phyloP scores from a whole-genome alignment of 306 rosid species.

The Hippophae tibetana region DNA sequence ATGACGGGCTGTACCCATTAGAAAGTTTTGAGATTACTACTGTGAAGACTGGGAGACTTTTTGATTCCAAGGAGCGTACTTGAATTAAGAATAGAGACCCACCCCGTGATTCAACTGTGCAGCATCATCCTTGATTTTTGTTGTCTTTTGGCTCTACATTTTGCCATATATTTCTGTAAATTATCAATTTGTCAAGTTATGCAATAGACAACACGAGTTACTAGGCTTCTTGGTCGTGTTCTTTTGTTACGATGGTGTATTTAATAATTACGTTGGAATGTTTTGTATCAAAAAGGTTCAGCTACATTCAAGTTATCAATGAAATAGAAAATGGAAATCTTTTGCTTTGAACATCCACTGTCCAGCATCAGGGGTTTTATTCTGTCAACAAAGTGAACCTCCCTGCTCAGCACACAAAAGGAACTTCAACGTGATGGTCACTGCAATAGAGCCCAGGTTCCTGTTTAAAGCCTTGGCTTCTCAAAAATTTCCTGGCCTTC shows the following conservation, averaged over 20 bases:
- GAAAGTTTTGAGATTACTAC: slow-evolving; percentile 15
- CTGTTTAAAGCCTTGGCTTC: slow-evolving; percentile 57
- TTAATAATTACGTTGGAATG: slow-evolving; percentile 19
- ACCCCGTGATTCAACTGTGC: slow-evolving; percentile 40
- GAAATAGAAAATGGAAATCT: slow-evolving; percentile 29
- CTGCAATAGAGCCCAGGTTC: slow-evolving; percentile 72
- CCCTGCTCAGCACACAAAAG: slow-evolving; percentile 32
- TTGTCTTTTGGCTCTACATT: slow-evolving; percentile 27
- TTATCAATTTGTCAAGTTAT: slow-evolving; percentile 32
- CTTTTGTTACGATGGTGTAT: slow-evolving; percentile 31
- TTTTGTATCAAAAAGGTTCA: slow-evolving; percentile 31
- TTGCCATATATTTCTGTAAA: slow-evolving; percentile 44
- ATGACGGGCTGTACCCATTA: slow-evolving; percentile 17
- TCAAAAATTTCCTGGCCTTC: slow-evolving; percentile 43
- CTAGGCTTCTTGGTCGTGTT: not conserved
- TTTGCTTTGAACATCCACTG: slow-evolving; percentile 9
- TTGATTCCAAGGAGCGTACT: slow-evolving; percentile 15
- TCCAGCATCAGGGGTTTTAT: not conserved
- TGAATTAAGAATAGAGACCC: slow-evolving; percentile 27
- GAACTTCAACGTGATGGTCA: slow-evolving; percentile 32
- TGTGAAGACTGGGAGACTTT: slow-evolving; percentile 20
- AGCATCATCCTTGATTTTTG: slow-evolving; percentile 24
- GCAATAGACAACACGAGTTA: slow-evolving; percentile 5
- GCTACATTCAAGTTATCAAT: slow-evolving; percentile 24
- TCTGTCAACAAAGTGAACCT: not conserved